Conservation (phyloP, 2,329 filamentous ascomycete genomes). For the Aureobasidium uvarum region DNA sequence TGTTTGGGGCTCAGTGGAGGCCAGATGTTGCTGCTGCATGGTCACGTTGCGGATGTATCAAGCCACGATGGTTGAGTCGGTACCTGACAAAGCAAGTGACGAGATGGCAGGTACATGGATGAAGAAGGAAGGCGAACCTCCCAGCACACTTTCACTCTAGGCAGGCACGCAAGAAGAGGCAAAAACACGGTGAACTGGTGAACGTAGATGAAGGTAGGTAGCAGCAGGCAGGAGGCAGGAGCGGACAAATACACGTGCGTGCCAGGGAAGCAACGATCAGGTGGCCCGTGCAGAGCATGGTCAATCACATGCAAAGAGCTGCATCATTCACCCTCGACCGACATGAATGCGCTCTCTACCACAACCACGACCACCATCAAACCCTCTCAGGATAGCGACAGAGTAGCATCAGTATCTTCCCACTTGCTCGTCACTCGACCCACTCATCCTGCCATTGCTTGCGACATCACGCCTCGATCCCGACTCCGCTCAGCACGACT, state of each 20-base stretch:
- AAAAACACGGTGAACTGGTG: background rate
- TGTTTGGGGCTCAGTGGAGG: background rate
- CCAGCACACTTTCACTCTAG: background rate
- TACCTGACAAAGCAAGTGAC: background rate
- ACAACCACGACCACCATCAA: no score
- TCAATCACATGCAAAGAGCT: constrained; percentile 6
- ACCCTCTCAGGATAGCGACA: constrained; percentile 4
- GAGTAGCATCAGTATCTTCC: background rate
- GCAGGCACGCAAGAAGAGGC: background rate
- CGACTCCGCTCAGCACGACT: background rate
- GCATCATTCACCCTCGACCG: background rate
- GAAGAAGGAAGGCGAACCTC: background rate
- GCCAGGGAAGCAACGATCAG: no score
- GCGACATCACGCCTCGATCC: background rate
- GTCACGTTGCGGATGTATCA: background rate
- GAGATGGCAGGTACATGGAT: background rate
- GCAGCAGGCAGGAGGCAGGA: background rate
- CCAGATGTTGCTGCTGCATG: background rate
- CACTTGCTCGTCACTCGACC: background rate
- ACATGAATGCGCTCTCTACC: no score
- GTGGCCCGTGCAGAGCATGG: background rate
- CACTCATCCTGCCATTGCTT: background rate
- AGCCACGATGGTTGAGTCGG: background rate
- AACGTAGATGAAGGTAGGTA: background rate
- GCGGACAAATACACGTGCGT: no score